A percentile compares a stretch with the other conserved stretches of the same genome.
Evolutionary conservation across 306 rosid species (phyloP).

Genomic region (Dalbergia oliveri): DNA sequence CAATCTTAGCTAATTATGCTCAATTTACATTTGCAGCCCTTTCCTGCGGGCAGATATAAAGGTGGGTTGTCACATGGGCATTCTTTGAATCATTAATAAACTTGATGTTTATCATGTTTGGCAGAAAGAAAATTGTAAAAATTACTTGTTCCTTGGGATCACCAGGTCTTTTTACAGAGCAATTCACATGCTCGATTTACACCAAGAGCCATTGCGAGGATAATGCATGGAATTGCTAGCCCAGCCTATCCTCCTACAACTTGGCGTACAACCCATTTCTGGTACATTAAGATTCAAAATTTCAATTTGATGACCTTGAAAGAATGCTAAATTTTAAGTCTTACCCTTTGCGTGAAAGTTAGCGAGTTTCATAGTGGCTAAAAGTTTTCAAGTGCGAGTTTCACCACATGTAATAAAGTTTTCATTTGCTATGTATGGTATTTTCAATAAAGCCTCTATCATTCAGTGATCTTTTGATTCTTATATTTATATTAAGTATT

Average conservation of each 20-base stretch:
- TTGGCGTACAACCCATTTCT: conserved; percentile 94
- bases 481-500: no score
- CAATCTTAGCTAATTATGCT: not conserved
- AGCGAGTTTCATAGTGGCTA: no score
- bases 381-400: no score
- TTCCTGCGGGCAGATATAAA: conserved; percentile 92
- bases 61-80: conserved; percentile 55
- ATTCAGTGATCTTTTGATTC: no score
- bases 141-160: conserved; percentile 41
- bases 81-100: conserved; percentile 39
- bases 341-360: no score
- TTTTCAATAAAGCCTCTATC: no score
- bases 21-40: conserved; percentile 75
- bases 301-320: not conserved
- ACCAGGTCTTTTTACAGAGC: conserved; percentile 86
- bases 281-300: conserved; percentile 53
- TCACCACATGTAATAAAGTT: no score
- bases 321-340: no score
- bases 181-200: conserved; percentile 84
- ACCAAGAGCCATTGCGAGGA: conserved; percentile 94
- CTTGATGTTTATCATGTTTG: conserved; percentile 35
- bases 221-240: conserved; percentile 96
- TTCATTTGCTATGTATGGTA: no score
- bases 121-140: conserved; percentile 20
- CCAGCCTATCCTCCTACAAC: conserved; percentile 84